phyloP scores from a whole-genome alignment of 495 filamentous ascomycete genomes.

The Podospora pseudoanserina region DNA sequence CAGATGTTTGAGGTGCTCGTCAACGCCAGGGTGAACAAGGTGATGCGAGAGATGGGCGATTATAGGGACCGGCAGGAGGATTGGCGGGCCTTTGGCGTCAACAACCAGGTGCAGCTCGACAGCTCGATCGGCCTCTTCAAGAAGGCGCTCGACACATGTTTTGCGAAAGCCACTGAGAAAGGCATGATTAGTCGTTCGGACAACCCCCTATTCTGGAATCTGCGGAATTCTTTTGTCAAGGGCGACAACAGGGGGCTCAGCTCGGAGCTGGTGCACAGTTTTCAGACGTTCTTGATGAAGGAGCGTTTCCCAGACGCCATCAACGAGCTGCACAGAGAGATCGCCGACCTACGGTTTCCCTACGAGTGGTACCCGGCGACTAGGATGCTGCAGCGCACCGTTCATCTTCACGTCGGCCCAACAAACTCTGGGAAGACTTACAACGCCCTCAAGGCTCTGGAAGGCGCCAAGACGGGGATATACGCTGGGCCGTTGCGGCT shows the following conservation, averaged over 20 bases:
- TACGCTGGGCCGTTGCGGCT: conserved; percentile 90
- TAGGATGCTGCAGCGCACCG: conserved; percentile 69
- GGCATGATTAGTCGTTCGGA: conserved; percentile 31
- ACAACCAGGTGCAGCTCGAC: conserved; percentile 29
- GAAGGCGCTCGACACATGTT: conserved; percentile 33
- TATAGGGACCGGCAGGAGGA: conserved; percentile 20
- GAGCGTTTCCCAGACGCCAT: conserved; percentile 33
- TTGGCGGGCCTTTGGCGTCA: conserved; percentile 35
- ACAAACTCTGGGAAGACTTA: conserved; percentile 99
- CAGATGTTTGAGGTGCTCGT: conserved; percentile 30
- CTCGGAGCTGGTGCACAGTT: conserved; percentile 58
- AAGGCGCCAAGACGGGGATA: conserved; percentile 68
- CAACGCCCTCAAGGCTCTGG: conserved; percentile 82
- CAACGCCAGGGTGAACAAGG: conserved; percentile 13
- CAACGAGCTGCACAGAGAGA: conserved; percentile 52
- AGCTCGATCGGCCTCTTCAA: conserved; percentile 37
- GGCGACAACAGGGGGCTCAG: conserved; percentile 46
- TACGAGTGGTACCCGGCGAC: conserved; percentile 88
- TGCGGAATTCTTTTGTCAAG: conserved; percentile 57
- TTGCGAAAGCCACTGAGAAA: conserved; percentile 31
- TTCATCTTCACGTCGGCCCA: conserved; percentile 93
- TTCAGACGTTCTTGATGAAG: conserved; percentile 50
- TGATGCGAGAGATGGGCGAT: conserved; percentile 18
- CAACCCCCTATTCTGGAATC: conserved; percentile 50
- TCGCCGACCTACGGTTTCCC: conserved; percentile 80